These are phyloP conservation scores for Stagonosporopsis vannaccii DNA, from an alignment of 2,329 filamentous ascomycete genomes.

Conservation along the genomic window DNA sequence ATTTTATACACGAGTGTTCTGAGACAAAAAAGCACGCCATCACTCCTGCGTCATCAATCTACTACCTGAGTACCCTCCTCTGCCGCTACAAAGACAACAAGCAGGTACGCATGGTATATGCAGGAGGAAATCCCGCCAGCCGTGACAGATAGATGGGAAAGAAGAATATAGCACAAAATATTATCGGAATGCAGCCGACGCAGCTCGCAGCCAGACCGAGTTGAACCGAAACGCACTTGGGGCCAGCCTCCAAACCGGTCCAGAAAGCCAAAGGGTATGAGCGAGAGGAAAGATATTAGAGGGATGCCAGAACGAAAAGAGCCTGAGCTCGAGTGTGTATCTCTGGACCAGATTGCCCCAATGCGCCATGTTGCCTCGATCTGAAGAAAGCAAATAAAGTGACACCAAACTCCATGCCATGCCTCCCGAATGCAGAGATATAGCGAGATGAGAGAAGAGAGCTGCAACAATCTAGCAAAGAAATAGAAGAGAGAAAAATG, in stretches of 20 bases:
- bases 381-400: constrained; percentile 30
- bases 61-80: constrained; percentile 27
- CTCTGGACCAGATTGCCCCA: constrained; percentile 44
- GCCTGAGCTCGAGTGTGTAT: constrained; percentile 46
- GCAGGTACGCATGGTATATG: constrained; percentile 49
- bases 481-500: constrained; percentile 26
- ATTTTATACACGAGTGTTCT: constrained; percentile 39
- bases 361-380: constrained; percentile 45
- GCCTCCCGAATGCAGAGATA: constrained; percentile 43
- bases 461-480: constrained; percentile 42
- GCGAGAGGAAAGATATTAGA: constrained; percentile 48
- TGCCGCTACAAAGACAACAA: constrained; percentile 35
- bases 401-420: constrained; percentile 43
- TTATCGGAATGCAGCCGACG: constrained; percentile 35
- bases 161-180: constrained; percentile 30
- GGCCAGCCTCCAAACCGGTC: constrained; percentile 49
- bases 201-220: constrained; percentile 34
- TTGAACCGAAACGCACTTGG: constrained; percentile 41
- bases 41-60: constrained; percentile 30
- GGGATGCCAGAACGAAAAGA: constrained; percentile 40
- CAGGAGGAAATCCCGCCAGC: constrained; percentile 34
- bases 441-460: constrained; percentile 28
- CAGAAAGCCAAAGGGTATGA: constrained; percentile 48
- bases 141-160: constrained; percentile 25
- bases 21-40: constrained; percentile 22